Conservation (phyloP, 169 alveolate species). For the Neospora caninum region DNA sequence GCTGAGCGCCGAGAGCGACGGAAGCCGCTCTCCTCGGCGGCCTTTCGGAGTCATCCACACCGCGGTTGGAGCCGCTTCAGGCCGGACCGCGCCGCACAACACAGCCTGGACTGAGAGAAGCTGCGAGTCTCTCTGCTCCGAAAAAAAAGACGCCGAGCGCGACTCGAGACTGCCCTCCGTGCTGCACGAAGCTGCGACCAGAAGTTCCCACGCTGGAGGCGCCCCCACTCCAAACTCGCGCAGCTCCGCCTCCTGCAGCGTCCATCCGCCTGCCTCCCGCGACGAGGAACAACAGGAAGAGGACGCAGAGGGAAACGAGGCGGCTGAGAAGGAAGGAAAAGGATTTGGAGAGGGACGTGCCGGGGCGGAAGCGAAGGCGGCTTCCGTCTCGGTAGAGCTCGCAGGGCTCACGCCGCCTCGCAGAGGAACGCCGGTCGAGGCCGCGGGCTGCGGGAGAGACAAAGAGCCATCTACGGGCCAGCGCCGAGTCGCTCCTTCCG, state of each 20-base stretch:
- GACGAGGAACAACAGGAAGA: background rate
- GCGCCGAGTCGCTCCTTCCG: no score
- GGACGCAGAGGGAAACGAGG: background rate
- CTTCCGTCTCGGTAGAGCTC: no score
- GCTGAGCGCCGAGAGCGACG: background rate
- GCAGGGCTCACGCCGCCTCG: no score
- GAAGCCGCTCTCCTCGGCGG: background rate
- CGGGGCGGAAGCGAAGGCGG: no score
- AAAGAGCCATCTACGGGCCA: no score
- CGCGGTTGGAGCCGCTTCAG: background rate
- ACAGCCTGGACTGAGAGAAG: background rate
- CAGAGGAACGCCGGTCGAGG: no score
- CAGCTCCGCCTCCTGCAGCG: background rate
- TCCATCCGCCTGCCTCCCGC: background rate
- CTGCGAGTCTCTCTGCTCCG: background rate
- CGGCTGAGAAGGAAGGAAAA: no score
- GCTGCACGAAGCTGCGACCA: background rate
- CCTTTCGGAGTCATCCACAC: background rate
- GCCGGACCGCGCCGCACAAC: background rate
- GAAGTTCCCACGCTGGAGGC: background rate
- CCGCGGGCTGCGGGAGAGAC: no score
- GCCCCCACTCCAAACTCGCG: background rate
- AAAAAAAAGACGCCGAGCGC: background rate
- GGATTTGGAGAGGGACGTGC: no score
- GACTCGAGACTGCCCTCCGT: background rate